Evolutionary conservation across 2,329 filamentous ascomycete species (phyloP), one percentile per base, ranked within the genome.

Genomic region (Talaromyces sp.): DNA sequence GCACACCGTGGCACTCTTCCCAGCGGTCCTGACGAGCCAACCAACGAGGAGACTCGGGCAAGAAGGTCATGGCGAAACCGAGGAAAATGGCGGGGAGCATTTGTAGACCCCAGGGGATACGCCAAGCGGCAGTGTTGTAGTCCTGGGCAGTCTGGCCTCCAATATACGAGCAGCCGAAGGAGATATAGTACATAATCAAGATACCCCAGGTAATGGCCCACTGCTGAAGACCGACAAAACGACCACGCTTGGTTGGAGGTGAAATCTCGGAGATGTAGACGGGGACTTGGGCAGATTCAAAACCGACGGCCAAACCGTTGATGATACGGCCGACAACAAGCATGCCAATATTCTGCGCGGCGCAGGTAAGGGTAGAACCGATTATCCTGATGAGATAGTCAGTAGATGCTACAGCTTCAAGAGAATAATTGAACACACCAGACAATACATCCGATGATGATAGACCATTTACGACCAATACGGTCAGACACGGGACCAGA

Each of bases 301-400:
- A 91, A 67, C 90, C 91, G 63, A 93, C 89, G 64, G 87, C 88
- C 69, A 92, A 72, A 49, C 90, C 90, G 68, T 90, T 89, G 74
- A 93, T 86, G 68, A 89, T 79, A 68, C 91, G 87, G 3, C 90
- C 90, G 2, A 85, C 85, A 66, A 90, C 86, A 19, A 93, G 83
- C 88, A 92, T 91, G 33, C 80, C 83, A 49, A 92, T 85, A 71
- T 88, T 87, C 70, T 89, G 84, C 1, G 89, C 75, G 1, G 87
- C 85, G 58, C 84, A 85, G 71, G 88, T 84, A 64, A 92, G 84
- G 65, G 86, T 85, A 66, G 77, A 83, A 31, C 85, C 85, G 64
- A 87, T 81, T 22, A 63, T 25, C 64, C 64, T 66, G 39, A 22
- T 13, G 27, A 10, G 13, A 35, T n/a, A 19, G 4, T 52, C 50